A percentile compares a stretch with the other conserved stretches of the same genome.
phyloP scores from a whole-genome alignment of 1,139 yeast genomes.

The Pichia sp. region DNA sequence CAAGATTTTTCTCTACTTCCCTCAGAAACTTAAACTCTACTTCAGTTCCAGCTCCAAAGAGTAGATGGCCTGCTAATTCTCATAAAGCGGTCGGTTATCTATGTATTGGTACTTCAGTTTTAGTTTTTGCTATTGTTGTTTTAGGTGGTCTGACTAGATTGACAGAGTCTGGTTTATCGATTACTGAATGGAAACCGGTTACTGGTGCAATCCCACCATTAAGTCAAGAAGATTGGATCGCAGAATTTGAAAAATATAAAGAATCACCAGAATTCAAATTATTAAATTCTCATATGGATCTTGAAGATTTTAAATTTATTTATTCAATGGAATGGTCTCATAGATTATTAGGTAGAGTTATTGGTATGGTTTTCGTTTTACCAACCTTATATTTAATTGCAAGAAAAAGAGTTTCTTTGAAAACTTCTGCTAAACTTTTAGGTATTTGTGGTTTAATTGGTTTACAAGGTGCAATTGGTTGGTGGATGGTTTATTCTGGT shows the following conservation, averaged over 20 bases:
- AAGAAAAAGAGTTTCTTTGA: slow-evolving; percentile 58
- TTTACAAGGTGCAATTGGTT: slow-evolving; percentile 91
- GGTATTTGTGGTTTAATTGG: slow-evolving; percentile 77
- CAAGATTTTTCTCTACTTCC: slow-evolving; percentile 10
- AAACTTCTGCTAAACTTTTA: slow-evolving; percentile 61
- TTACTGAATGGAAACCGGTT: slow-evolving; percentile 98
- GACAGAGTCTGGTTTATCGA: slow-evolving; percentile 92
- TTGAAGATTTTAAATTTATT: slow-evolving; percentile 92
- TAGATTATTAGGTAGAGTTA: slow-evolving; percentile 83
- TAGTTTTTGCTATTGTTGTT: slow-evolving; percentile 94
- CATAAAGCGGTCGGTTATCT: slow-evolving; percentile 70
- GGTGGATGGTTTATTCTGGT: slow-evolving; percentile 99
- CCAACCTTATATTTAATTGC: slow-evolving; percentile 83
- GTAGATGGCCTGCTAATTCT: slow-evolving; percentile 34
- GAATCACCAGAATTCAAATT: slow-evolving; percentile 87
- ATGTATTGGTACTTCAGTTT: slow-evolving; percentile 82
- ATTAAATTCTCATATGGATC: slow-evolving; percentile 80
- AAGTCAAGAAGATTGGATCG: slow-evolving; percentile 73
- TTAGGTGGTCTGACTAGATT: slow-evolving; percentile 92
- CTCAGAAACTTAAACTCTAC: neutral
- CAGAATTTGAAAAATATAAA: slow-evolving; percentile 73
- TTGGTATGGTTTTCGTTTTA: slow-evolving; percentile 73
- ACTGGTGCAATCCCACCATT: slow-evolving; percentile 92
- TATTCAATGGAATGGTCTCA: slow-evolving; percentile 98
- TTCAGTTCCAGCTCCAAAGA: slow-evolving; percentile 2